Base-by-base conservation (phyloP, 176 grass and related monocot species). In the Phoenix dactylifera region DNA sequence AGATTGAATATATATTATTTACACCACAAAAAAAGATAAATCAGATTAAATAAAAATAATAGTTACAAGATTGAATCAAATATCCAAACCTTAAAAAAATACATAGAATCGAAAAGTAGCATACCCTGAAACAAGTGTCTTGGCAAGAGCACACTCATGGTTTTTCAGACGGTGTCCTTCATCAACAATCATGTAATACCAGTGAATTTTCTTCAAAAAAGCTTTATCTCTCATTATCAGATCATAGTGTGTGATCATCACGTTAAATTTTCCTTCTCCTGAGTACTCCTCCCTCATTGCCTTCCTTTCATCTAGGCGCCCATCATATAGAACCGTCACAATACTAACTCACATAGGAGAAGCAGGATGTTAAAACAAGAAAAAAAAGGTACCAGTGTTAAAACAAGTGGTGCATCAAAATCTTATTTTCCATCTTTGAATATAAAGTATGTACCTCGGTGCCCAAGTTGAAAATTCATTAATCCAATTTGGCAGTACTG, bases 121-220 rank as follows among this genome's bases (percentile, higher is more conserved):
- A 18, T 98, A 98, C 93, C 88, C 88, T 0, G 87, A 74, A 80
- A 88, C 88, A 71, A 98, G 71, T 16, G 93, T 88, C 48, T 64
- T 82, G 65, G 93, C 77, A 86, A 98, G 93, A 74, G 93, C 93
- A 50, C 88, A 98, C 64, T 98, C 93, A 74, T 98, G 93, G 61
- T 98, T 98, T 88, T 98, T 98, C 73, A 98, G 74, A 49, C 93
- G 93, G 75, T 98, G 93, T 26, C 87, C 93, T 80, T 98, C 93
- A 63, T 98, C 93, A 69, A 98, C 93, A 78, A 98, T 83, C 79
- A 98, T 76, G 72, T 98, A 98, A 66, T 80, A 73, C 93, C 93
- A 98, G 73, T 92, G 49, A 92, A 92, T 82, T 73, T 98, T 98
- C 72, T 83, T 98, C 54, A 98, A 58, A 66, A 92, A 98, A 71